Base-by-base conservation (phyloP, 2,329 filamentous ascomycete genomes). In the Lithohypha guttulata region DNA sequence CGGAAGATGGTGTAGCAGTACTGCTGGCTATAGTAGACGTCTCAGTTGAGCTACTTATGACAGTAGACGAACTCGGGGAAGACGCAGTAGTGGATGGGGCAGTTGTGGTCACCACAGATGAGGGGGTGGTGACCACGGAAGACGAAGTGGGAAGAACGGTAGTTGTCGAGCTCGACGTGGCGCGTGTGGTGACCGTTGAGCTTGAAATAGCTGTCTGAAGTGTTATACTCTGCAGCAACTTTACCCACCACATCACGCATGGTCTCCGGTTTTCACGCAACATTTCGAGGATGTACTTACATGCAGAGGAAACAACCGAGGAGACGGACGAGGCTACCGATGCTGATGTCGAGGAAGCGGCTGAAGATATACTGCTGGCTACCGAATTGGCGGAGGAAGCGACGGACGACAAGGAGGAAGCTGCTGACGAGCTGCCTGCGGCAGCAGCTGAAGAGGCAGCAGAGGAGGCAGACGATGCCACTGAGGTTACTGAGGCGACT, bases 141-240 rank as follows among this genome's bases (percentile, higher is more conserved):
- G 34, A 21, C 27, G 20, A 42, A 17, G 32, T 37, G 13, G n/a
- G n/a, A n/a, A n/a, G n/a, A n/a, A 36, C 26, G 27, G 34, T 13
- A 31, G 42, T 40, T 26, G 40, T 29, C n/a, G 42, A 42, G 19
- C 35, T 42, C 9, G 32, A 32, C 3, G 35, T 22, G 15, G n/a
- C 42, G 34, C 44, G 39, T 43, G 35, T 30, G 8, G 15, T 31
- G 10, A 27, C 7, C 18, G 15, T 31, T 27, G 35, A 39, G 35
- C 26, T 39, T 6, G 35, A 13, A 8, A 26, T 14, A 39, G 35
- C 35, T 39, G 31, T 22, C 8, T 15, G 19, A 23, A 21, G 35
- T 31, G 35, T 39, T 31, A 39, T 14, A 31, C 19, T 19, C 20
- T 39, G 35, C 30, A 22, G 20, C 25, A 30, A 10, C 22, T n/a